Evolutionary conservation across 192 early-diverging fungal genomes (phyloP), one percentile per base, ranked within the genome.

Genomic region (Lunasporangiospora selenospora): DNA sequence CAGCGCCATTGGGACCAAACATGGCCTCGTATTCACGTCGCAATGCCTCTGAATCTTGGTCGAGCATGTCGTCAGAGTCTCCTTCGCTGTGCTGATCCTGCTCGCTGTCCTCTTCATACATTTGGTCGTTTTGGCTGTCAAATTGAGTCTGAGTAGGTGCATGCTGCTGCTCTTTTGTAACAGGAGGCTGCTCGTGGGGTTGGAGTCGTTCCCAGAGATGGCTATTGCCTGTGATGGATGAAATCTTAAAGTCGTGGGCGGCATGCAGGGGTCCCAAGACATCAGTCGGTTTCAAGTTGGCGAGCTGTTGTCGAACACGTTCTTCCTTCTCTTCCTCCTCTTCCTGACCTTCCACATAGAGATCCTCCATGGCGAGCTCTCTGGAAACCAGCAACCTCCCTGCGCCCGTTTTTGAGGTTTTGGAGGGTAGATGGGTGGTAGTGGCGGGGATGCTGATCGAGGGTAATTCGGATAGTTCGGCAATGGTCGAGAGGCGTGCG

Each of bases 251-350:
- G 47, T 62, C 67, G 16, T 42, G 67, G 15, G 67, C 58, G 31
- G 56, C 67, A 18, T 73, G 67, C 1, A 73, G 16, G 13, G 67
- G 67, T 13, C 67, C 67, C 2, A 73, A 42, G 18, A 73, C 58
- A 23, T 73, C 67, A 3, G 53, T 73, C 15, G 67, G 67, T n/a
- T 73, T 73, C 2, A 73, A 37, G 31, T 73, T 73, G 30, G 59
- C 67, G 40, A 73, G 23, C n/a, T 62, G 41, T 13, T 55, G 39
- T 52, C 49, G 53, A 32, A 40, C 53, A 18, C 53, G 36, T 29
- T 55, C 54, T 6, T 73, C 67, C 33, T 58, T 44, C 3, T 16
- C 50, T 18, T 53, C 10, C 42, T 46, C 60, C 1, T 63, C 67
- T 3, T 70, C 57, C 15, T 50, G 42, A 8, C 60, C 67, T 23